Conservation (phyloP, 2,329 filamentous ascomycete species). For the Aspergillus viridinutans region DNA sequence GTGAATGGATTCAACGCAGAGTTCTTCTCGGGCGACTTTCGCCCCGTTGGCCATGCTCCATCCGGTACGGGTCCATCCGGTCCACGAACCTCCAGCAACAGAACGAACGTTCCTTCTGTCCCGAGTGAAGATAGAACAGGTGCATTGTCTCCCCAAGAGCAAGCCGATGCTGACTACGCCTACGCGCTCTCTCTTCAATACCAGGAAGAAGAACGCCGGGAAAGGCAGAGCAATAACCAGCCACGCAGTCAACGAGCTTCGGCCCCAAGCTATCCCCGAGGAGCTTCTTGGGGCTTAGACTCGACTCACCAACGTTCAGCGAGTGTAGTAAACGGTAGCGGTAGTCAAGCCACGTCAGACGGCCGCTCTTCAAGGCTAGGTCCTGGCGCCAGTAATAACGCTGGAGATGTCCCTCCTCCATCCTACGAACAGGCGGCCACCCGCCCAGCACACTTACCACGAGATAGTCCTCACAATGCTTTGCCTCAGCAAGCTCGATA, state of each 20-base stretch:
- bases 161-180: slow-evolving; percentile 66
- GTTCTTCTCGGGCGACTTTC: slow-evolving; percentile 87
- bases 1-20: slow-evolving; percentile 78
- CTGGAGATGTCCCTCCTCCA: slow-evolving; percentile 56
- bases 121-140: slow-evolving; percentile 12
- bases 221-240: slow-evolving; percentile 45
- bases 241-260: slow-evolving; percentile 15
- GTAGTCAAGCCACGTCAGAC: slow-evolving; percentile 9
- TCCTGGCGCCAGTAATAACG: slow-evolving; percentile 33
- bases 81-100: slow-evolving; percentile 24
- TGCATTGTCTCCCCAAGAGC: slow-evolving; percentile 56
- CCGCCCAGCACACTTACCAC: slow-evolving; percentile 50
- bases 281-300: slow-evolving; percentile 7
- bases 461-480: slow-evolving; percentile 33
- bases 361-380: slow-evolving; percentile 22
- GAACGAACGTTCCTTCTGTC: slow-evolving; percentile 1
- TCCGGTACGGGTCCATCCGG: slow-evolving; percentile 26
- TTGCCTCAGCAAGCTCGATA: slow-evolving; percentile 16
- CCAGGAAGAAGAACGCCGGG: slow-evolving; percentile 83
- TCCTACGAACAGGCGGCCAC: slow-evolving; percentile 62
- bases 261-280: slow-evolving; percentile 16
- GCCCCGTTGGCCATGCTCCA: slow-evolving; percentile 64
- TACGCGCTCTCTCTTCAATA: slow-evolving; percentile 87
- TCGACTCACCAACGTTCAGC: slow-evolving; percentile 15
- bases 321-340: slow-evolving; percentile 17